phyloP scores from a whole-genome alignment of 495 filamentous ascomycete species.

The Penicillium odoratum region DNA sequence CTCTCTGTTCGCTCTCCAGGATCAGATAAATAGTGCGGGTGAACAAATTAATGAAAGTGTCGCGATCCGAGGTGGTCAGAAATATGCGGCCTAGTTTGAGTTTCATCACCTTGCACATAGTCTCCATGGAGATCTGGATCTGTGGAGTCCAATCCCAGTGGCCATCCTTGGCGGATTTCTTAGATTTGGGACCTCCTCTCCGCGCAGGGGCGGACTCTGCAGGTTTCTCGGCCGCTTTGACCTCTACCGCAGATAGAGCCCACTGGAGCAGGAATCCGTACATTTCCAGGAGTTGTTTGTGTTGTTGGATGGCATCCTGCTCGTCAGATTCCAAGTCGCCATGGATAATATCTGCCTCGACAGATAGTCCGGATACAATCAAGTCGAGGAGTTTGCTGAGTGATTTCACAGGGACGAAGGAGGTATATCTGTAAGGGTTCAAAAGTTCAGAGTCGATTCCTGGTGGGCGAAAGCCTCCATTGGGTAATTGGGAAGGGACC shows the following conservation, averaged over 20 bases:
- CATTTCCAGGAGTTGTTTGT: slow-evolving; percentile 89
- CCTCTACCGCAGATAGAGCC: slow-evolving; percentile 89
- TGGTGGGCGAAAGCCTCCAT: slow-evolving; percentile 37
- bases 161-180: slow-evolving; percentile 72
- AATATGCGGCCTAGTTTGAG: slow-evolving; percentile 91
- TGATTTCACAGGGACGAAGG: slow-evolving; percentile 72
- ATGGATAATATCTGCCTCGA: slow-evolving; percentile 83
- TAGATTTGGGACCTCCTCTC: slow-evolving; percentile 76
- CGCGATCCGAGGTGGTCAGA: slow-evolving; percentile 91
- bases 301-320: slow-evolving; percentile 78
- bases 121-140: slow-evolving; percentile 82
- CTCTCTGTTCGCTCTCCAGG: slow-evolving; percentile 88
- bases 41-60: slow-evolving; percentile 90
- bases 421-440: slow-evolving; percentile 72
- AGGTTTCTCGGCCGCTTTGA: slow-evolving; percentile 85
- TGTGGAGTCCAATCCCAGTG: slow-evolving; percentile 87
- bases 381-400: slow-evolving; percentile 94
- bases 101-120: slow-evolving; percentile 94
- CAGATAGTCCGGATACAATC: slow-evolving; percentile 87
- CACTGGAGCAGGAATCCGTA: slow-evolving; percentile 95
- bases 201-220: slow-evolving; percentile 66
- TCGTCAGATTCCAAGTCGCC: slow-evolving; percentile 89
- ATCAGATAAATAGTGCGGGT: slow-evolving; percentile 93
- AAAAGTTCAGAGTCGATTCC: slow-evolving; percentile 63
- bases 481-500: slow-evolving; percentile 51